Evolutionary conservation across 495 filamentous ascomycete genomes (phyloP), one percentile per base, ranked within the genome.

Genomic region (Aspergillus campestris): DNA sequence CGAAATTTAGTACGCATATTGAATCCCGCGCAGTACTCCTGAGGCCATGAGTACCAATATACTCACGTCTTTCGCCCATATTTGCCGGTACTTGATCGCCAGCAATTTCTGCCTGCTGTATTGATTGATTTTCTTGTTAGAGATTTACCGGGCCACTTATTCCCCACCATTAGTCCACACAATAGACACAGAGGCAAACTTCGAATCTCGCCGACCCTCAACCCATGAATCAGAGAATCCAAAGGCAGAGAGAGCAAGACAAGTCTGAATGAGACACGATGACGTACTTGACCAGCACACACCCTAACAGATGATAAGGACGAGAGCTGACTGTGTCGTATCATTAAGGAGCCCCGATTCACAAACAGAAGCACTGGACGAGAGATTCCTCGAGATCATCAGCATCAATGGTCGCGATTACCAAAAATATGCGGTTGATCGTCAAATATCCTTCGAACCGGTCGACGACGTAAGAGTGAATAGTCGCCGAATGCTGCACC

Each of bases 391-490:
- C 49, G 72, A 82, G 55, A 81, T 79, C 7, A 64, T 87, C 30
- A 67, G 69, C n/a, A 66, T 85, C 52, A 73, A 85, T 53, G 79
- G 80, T 56, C 75, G 87, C 55, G 72, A 75, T 18, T 92, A 80
- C 64, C 87, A 92, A 53, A 78, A 77, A 55, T 82, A 80, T 65
- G 79, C 87, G 27, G 65, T 96, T 44, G 79, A 86, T 31, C 74
- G 86, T 47, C 69, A 69, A 31, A 79, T 82, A 50, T 90, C 88
- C 54, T 84, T 88, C 51, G 80, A 81, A 30, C 91, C 91, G 2
- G 72, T 92, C 14, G 91, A 97, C 64, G 84, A 91, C 69, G 91
- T 94, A 73, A 61, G 70, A 32, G 18, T n/a, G 12, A n/a, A 14
- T 3, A 7, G 11, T 18, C 7, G 18, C 40, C 28, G 28, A 34